Percentiles rank a stretch among this genome's conserved stretches.
Conservation (phyloP, 106 monocot species). For the Vanilla planifolia region DNA sequence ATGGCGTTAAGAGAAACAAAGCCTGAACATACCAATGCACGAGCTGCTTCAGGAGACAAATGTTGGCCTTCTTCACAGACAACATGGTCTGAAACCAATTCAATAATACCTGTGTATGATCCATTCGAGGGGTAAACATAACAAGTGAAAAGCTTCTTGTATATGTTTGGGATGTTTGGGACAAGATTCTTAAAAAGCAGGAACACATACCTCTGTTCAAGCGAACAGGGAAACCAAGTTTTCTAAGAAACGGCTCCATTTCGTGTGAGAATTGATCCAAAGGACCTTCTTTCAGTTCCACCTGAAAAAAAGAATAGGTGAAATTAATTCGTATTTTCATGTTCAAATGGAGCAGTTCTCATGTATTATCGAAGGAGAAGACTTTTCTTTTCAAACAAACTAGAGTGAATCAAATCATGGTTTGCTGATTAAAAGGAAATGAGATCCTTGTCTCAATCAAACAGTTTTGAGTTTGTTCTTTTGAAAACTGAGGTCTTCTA, state of each 20-base stretch:
- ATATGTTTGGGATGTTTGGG: background rate
- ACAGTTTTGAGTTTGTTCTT: too few relatives aligned
- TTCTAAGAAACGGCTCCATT: conserved; percentile 93
- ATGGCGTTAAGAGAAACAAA: too few relatives aligned
- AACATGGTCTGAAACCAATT: conserved; percentile 81
- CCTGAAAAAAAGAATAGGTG: conserved; percentile 42
- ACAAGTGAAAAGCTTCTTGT: background rate
- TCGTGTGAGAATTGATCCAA: conserved; percentile 91
- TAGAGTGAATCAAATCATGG: too few relatives aligned
- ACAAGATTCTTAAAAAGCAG: background rate
- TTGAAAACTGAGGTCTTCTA: too few relatives aligned
- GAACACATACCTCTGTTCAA: conserved; percentile 70
- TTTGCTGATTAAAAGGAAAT: background rate
- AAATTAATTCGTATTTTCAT: background rate
- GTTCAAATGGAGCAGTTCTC: background rate
- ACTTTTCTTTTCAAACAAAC: too few relatives aligned
- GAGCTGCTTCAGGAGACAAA: conserved; percentile 80
- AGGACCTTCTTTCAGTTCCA: conserved; percentile 88
- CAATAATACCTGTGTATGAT: conserved; percentile 54
- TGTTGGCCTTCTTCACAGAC: conserved; percentile 82
- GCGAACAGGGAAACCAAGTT: conserved; percentile 83
- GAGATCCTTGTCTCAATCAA: background rate
- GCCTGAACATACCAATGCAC: conserved; percentile 52
- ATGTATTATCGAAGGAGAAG: background rate
- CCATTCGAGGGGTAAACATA: background rate